Evolutionary conservation across 225 moss, liverwort and hornwort species (phyloP).

Genomic region (Climacium dendroides): DNA sequence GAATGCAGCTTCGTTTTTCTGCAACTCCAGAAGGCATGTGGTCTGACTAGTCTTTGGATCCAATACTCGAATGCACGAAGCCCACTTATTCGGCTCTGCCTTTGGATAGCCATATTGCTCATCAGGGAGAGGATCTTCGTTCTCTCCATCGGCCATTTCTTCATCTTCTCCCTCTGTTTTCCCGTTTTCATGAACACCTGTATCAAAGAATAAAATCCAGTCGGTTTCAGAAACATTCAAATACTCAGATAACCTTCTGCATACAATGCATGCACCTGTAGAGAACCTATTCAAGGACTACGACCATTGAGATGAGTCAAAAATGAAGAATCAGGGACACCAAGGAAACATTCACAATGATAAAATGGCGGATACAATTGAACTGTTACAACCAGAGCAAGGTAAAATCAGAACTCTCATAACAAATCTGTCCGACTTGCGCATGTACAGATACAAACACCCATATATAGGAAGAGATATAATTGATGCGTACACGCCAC

Average conservation of each 20-base stretch:
- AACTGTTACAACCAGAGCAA: background rate
- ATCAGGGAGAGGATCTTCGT: conserved; percentile 89
- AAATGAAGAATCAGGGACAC: background rate
- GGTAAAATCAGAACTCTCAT: background rate
- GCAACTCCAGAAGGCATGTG: conserved; percentile 85
- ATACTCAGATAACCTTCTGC: background rate
- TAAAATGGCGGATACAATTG: background rate
- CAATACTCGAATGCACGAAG: conserved; percentile 86
- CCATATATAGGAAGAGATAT: background rate
- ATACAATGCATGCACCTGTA: background rate
- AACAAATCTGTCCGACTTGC: background rate
- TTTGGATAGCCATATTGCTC: conserved; percentile 98
- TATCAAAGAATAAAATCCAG: background rate
- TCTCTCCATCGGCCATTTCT: conserved; percentile 72
- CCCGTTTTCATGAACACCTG: conserved; percentile 59
- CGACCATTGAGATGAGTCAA: background rate
- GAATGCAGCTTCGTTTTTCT: conserved; percentile 91
- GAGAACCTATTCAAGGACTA: background rate
- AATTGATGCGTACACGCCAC: background rate
- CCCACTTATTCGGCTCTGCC: conserved; percentile 80
- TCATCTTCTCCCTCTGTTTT: conserved; percentile 59
- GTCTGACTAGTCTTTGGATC: conserved; percentile 78
- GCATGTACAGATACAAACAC: background rate
- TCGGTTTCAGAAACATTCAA: background rate
- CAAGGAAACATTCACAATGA: background rate